phyloP scores from a whole-genome alignment of 371 early-diverging fungal genomes.

The Mucor indicus region DNA sequence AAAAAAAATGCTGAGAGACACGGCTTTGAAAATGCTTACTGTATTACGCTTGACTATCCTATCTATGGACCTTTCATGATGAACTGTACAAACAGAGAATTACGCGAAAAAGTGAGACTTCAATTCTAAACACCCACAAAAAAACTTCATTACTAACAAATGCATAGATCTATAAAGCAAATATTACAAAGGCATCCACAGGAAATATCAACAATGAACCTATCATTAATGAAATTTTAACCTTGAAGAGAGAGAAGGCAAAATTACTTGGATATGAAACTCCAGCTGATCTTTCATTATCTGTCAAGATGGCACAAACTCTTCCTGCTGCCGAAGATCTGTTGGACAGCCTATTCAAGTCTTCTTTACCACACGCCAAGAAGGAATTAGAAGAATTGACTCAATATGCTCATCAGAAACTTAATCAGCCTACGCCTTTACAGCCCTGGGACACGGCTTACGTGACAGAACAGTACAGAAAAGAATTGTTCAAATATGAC shows the following conservation, averaged over 20 bases:
- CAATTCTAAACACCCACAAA: background rate
- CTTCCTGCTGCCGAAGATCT: constrained; percentile 46
- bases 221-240: constrained; percentile 61
- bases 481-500: constrained; percentile 55
- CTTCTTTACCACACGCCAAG: constrained; percentile 49
- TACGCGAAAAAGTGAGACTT: constrained; percentile 62
- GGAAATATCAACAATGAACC: constrained; percentile 57
- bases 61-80: constrained; percentile 64
- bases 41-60: constrained; percentile 61
- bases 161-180: constrained; percentile 51
- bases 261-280: constrained; percentile 50
- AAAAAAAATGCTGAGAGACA: constrained; percentile 47
- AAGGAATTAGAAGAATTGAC: constrained; percentile 47
- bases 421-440: constrained; percentile 43
- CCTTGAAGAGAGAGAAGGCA: constrained; percentile 50
- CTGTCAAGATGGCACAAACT: constrained; percentile 63
- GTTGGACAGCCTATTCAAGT: constrained; percentile 44
- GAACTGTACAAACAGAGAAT: constrained; percentile 57
- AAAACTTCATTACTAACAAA: background rate
- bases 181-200: constrained; percentile 54
- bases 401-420: constrained; percentile 40
- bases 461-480: constrained; percentile 60
- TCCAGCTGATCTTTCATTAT: constrained; percentile 58
- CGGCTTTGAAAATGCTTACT: constrained; percentile 51
- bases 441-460: constrained; percentile 61